A percentile compares a stretch with the other conserved stretches of the same genome.
These are phyloP conservation scores for Boletus hoseneyae DNA, from an alignment of 1,284 basidiomycete species.

Conservation along the genomic window DNA sequence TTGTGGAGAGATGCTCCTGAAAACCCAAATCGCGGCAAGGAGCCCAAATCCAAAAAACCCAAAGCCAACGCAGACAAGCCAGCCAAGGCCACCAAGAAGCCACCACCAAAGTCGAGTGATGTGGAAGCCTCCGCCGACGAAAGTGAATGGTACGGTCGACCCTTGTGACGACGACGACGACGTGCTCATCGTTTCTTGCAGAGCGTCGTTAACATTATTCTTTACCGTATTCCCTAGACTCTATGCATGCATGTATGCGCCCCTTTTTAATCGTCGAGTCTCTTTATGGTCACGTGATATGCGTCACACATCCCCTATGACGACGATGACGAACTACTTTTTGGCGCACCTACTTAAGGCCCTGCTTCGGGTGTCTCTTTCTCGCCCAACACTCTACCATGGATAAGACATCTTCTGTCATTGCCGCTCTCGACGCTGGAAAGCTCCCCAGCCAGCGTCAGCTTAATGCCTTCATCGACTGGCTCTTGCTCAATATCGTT, in stretches of 20 bases:
- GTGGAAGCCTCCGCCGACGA: slow-evolving; percentile 26
- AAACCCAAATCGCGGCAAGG: slow-evolving; percentile 56
- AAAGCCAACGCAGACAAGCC: slow-evolving; percentile 33
- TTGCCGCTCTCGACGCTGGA: slow-evolving; percentile 62
- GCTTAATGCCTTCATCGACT: slow-evolving; percentile 47
- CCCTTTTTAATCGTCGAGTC: not conserved
- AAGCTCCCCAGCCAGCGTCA: slow-evolving; percentile 62
- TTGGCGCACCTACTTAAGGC: not conserved
- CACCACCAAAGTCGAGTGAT: slow-evolving; percentile 23
- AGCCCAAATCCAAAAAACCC: slow-evolving; percentile 39
- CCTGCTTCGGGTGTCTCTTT: not conserved
- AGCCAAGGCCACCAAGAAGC: slow-evolving; percentile 20
- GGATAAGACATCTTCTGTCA: slow-evolving; percentile 55
- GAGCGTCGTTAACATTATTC: slow-evolving; percentile 10
- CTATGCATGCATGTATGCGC: slow-evolving; percentile 7
- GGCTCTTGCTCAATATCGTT: slow-evolving; percentile 45
- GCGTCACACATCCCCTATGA: slow-evolving; percentile 20
- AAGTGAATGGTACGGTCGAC: slow-evolving; percentile 16
- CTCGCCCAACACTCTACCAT: slow-evolving; percentile 32
- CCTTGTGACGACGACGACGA: not conserved
- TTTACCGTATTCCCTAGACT: slow-evolving; percentile 15
- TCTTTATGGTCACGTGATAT: slow-evolving; percentile 15
- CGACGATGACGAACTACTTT: slow-evolving; percentile 7
- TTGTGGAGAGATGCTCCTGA: slow-evolving; percentile 55
- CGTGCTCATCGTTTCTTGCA: not conserved